These are phyloP conservation scores for Dactylellina haptotyla DNA, from an alignment of 2,329 filamentous ascomycete genomes.

Conservation along the genomic window DNA sequence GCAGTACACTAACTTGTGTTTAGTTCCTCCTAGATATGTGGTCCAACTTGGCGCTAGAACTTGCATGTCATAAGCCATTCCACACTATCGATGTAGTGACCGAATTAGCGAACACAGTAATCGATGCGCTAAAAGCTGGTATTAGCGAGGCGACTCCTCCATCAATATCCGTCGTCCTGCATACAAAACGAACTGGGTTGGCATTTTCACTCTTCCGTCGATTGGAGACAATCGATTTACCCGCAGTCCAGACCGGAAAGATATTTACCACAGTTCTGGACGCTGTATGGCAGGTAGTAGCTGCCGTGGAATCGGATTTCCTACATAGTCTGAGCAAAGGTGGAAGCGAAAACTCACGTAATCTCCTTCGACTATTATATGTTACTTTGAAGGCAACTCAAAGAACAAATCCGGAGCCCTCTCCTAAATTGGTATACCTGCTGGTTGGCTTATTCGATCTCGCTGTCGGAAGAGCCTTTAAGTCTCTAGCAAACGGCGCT, in stretches of 20 bases:
- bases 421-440: conserved; percentile 59
- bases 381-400: conserved; percentile 76
- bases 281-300: conserved; percentile 70
- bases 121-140: conserved; percentile 82
- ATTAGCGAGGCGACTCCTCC: conserved; percentile 76
- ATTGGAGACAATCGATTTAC: conserved; percentile 62
- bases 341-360: conserved; percentile 78
- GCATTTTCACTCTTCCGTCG: conserved; percentile 84
- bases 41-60: conserved; percentile 85
- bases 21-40: conserved; percentile 85
- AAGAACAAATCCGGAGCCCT: conserved; percentile 59
- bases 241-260: conserved; percentile 1
- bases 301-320: conserved; percentile 58
- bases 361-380: conserved; percentile 84
- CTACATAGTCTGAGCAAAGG: conserved; percentile 64
- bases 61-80: conserved; percentile 71
- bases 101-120: conserved; percentile 77
- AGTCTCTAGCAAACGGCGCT: conserved; percentile 79
- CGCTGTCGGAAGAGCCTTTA: conserved; percentile 83
- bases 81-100: conserved; percentile 70
- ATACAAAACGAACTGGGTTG: conserved; percentile 80
- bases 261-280: conserved; percentile 66
- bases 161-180: conserved; percentile 81
- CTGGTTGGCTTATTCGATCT: conserved; percentile 82
- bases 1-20: background rate